A percentile compares a stretch with the other conserved stretches of the same genome.
phyloP scores from a whole-genome alignment of 148 eudicot genomes.

The Rhododendron griersonianum region DNA sequence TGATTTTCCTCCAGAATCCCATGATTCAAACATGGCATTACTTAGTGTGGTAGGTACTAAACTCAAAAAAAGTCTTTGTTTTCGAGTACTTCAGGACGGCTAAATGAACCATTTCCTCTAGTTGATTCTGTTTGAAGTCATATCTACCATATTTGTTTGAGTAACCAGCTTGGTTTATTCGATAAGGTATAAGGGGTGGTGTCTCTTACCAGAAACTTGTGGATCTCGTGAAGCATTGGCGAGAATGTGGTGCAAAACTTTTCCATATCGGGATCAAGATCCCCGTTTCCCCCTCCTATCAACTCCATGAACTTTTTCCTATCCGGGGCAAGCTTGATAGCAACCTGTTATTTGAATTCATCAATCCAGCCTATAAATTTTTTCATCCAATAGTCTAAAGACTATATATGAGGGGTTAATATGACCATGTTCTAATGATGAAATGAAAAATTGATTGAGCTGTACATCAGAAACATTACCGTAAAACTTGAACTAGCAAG shows the following conservation, averaged over 20 bases:
- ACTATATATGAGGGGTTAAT: neutral
- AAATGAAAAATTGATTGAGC: neutral
- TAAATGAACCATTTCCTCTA: neutral
- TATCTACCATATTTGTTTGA: neutral
- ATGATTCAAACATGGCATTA: neutral
- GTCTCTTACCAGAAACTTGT: slow-evolving; percentile 64
- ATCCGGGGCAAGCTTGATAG: slow-evolving; percentile 80
- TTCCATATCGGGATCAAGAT: slow-evolving; percentile 53
- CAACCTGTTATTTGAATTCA: slow-evolving; percentile 45
- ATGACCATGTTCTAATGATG: neutral
- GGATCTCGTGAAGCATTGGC: slow-evolving; percentile 60
- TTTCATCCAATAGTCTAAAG: neutral
- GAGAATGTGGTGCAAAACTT: slow-evolving; percentile 55
- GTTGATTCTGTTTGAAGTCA: neutral
- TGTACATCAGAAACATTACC: slow-evolving; percentile 35
- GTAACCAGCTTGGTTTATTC: neutral
- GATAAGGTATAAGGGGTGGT: neutral
- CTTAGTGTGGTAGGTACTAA: neutral
- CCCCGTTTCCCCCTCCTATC: slow-evolving; percentile 49
- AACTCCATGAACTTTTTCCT: slow-evolving; percentile 85
- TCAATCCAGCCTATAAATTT: neutral
- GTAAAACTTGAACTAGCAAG: slow-evolving; percentile 82
- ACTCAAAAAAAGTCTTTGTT: neutral
- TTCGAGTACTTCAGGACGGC: neutral
- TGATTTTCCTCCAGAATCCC: neutral